phyloP scores from a whole-genome alignment of 495 filamentous ascomycete species.

The Neurospora cerealis region DNA sequence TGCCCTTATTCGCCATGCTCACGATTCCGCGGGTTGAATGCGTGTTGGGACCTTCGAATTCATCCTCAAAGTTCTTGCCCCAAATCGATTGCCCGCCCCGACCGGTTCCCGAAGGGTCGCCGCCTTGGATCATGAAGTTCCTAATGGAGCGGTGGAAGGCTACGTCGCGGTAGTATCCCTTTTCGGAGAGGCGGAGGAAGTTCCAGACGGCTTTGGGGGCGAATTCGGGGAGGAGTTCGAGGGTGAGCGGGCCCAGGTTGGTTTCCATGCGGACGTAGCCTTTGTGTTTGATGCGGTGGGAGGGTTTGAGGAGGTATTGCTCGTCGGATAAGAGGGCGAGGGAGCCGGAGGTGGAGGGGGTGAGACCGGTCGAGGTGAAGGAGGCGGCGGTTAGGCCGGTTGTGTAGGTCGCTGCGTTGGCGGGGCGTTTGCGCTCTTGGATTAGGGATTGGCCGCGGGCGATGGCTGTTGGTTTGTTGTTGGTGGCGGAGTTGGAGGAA shows the following conservation, averaged over 20 bases:
- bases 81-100: conserved; percentile 79
- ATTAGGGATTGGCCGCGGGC: conserved; percentile 22
- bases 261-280: conserved; percentile 83
- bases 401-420: conserved; percentile 83
- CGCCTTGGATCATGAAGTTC: conserved; percentile 97
- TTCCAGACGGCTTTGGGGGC: conserved; percentile 95
- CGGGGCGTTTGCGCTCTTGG: conserved; percentile 45
- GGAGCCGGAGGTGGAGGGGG: conserved; percentile 78
- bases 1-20: conserved; percentile 97
- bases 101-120: conserved; percentile 86
- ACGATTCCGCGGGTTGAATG: conserved; percentile 73
- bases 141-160: conserved; percentile 86
- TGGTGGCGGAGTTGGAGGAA: conserved; percentile 13
- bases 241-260: conserved; percentile 67
- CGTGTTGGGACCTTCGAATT: conserved; percentile 77
- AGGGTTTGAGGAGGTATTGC: conserved; percentile 89
- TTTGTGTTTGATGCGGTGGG: conserved; percentile 65
- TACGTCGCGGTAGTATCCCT: conserved; percentile 77
- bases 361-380: conserved; percentile 89
- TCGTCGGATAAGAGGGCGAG: conserved; percentile 81
- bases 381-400: conserved; percentile 88
- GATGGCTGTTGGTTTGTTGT: background rate
- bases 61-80: conserved; percentile 86
- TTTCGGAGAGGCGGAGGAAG: conserved; percentile 79
- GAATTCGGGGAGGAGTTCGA: conserved; percentile 85